Evolutionary conservation across 805 yeast genomes (phyloP).

Genomic region (Torulaspora delbrueckii): DNA sequence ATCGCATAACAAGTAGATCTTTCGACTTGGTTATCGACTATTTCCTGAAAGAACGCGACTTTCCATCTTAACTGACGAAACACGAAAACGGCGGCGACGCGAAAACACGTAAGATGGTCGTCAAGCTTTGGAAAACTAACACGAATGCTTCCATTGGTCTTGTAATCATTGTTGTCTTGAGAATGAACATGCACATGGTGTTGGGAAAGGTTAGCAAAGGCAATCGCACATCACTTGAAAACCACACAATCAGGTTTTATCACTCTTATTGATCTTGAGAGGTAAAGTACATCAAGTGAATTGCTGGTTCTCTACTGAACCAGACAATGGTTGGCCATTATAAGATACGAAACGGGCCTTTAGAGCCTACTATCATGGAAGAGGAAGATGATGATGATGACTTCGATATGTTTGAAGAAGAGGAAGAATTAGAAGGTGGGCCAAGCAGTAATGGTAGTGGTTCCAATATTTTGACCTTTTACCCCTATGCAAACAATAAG

Average conservation of each 20-base stretch:
- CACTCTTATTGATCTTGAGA: not conserved
- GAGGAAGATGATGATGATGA: slow-evolving; percentile 17
- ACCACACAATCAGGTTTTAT: not conserved
- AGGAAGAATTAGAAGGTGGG: not conserved
- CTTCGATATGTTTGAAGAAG: slow-evolving; percentile 14
- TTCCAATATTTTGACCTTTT: slow-evolving; percentile 27
- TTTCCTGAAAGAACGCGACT: not conserved
- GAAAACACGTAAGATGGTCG: slow-evolving; percentile 8
- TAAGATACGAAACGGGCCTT: slow-evolving; percentile 2
- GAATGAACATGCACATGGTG: not conserved
- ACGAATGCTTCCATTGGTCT: not conserved
- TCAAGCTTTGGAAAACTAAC: not conserved
- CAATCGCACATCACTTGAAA: not conserved
- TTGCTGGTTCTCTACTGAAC: not conserved
- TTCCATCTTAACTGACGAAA: slow-evolving; percentile 2
- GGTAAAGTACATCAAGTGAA: not conserved
- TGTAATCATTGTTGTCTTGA: not conserved
- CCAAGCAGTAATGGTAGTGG: not conserved
- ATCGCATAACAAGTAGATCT: not conserved
- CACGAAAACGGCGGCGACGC: slow-evolving; percentile 9
- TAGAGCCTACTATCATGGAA: slow-evolving; percentile 8
- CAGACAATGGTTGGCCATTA: slow-evolving; percentile 7
- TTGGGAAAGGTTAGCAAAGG: not conserved
- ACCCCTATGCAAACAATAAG: slow-evolving; percentile 29
- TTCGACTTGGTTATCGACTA: not conserved